Evolutionary conservation across 345 rosid genomes (phyloP), one percentile per base, ranked within the genome.

Genomic region (Sisymbrium irio): DNA sequence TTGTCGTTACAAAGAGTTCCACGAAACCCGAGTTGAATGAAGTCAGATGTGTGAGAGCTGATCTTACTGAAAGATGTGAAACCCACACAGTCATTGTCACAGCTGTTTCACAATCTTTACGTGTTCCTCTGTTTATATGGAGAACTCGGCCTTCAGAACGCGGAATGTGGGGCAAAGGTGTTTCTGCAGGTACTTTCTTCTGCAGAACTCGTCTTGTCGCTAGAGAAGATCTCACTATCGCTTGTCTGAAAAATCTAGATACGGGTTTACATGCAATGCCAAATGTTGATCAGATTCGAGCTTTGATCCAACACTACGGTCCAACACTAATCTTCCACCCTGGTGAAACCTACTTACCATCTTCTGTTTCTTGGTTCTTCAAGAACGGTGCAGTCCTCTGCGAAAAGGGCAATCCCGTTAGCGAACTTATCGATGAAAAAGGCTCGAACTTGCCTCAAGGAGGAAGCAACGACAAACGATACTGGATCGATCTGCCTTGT

Each of bases 401-500:
- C 78, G 84, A 66, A 45, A 76, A 80, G 33, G 86, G 85, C 18
- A 78, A 73, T 30, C 62, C 40, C 2, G 55, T 13, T 4, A 77
- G 85, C 22, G 75, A 81, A 76, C 63, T 72, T 44, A 88, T 88
- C 64, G 86, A 89, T 71, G 62, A 66, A 6, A 64, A 36, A 33
- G 93, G 97, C 46, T 81, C 88, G 0, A 95, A 94, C 75, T 81
- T 95, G 62, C 97, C 97, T 4, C 69, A 36, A 41, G 89, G 92
- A 6, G 96, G 89, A 63, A 74, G 54, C 60, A 87, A 92, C 10
- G 96, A 92, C 60, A 76, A 84, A 15, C 77, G 75, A 71, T 88
- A 81, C 74, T 95, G 99, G 99, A 87, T 90, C 70, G 93, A 87
- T 67, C 73, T 95, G 75, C 97, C 97, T 71, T 70, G 62, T 86